Conservation (phyloP, 1,284 basidiomycete genomes). For the Ustilago nuda region DNA sequence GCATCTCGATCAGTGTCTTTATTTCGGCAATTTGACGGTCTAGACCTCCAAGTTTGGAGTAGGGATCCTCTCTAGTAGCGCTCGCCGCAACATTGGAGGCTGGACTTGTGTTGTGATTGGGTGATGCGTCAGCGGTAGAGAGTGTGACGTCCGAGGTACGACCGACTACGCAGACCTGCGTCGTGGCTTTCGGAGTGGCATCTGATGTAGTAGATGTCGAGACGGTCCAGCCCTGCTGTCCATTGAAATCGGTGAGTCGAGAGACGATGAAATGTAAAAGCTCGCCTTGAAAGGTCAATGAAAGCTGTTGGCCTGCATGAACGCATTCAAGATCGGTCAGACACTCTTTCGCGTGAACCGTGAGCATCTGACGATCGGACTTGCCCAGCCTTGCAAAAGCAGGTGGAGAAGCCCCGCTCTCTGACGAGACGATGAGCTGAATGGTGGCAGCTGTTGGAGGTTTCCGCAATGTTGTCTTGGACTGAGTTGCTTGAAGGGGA, state of each 20-base stretch:
- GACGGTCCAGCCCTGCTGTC: slow-evolving; percentile 74
- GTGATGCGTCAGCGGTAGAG: slow-evolving; percentile 44
- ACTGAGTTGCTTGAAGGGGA: slow-evolving; percentile 19
- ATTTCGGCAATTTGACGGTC: slow-evolving; percentile 88
- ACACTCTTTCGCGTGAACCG: slow-evolving; percentile 70
- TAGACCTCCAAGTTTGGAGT: slow-evolving; percentile 85
- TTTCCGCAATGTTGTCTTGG: slow-evolving; percentile 14
- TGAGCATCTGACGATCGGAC: slow-evolving; percentile 70
- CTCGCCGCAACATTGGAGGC: neutral
- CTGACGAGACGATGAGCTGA: slow-evolving; percentile 35
- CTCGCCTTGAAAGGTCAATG: slow-evolving; percentile 29
- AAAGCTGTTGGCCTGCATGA: slow-evolving; percentile 14
- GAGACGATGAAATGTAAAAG: slow-evolving; percentile 5
- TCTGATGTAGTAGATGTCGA: slow-evolving; percentile 16
- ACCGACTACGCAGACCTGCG: slow-evolving; percentile 55
- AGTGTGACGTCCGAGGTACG: slow-evolving; percentile 70
- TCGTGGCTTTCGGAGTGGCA: slow-evolving; percentile 1
- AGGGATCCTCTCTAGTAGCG: slow-evolving; percentile 62
- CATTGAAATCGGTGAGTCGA: slow-evolving; percentile 78
- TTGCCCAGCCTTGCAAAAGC: slow-evolving; percentile 51
- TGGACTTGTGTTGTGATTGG: slow-evolving; percentile 19
- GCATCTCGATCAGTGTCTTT: slow-evolving; percentile 92
- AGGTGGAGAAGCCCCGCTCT: slow-evolving; percentile 5
- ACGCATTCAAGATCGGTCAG: slow-evolving; percentile 62
- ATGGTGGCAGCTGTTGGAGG: slow-evolving; percentile 45